Conservation (phyloP, 2,329 filamentous ascomycete genomes). For the Emmonsia crescens region DNA sequence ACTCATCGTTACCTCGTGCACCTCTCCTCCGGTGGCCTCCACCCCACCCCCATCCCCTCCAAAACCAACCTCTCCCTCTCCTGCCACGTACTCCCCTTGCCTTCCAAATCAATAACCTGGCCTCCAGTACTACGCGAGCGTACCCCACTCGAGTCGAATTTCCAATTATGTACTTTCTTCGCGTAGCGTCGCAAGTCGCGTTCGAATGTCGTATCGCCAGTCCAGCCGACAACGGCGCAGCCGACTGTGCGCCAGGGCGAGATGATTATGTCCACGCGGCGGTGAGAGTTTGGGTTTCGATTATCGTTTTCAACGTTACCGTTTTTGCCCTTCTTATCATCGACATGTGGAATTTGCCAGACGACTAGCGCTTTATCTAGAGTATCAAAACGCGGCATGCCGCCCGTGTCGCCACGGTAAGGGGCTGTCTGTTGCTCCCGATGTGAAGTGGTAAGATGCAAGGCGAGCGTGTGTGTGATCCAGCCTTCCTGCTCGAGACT, state of each 20-base stretch:
- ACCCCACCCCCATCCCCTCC: constrained; percentile 59
- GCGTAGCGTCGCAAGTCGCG: constrained; percentile 73
- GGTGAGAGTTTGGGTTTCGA: constrained; percentile 63
- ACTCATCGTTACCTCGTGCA: constrained; percentile 47
- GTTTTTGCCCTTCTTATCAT: constrained; percentile 27
- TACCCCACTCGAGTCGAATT: constrained; percentile 86
- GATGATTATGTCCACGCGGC: constrained; percentile 85
- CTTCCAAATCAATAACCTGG: constrained; percentile 59
- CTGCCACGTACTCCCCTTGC: constrained; percentile 44
- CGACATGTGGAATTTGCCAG: constrained; percentile 62
- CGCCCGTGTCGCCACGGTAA: constrained; percentile 34
- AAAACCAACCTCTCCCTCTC: constrained; percentile 75
- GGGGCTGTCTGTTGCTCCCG: constrained; percentile 58
- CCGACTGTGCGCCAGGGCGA: constrained; percentile 80
- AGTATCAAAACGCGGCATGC: constrained; percentile 64
- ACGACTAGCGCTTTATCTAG: constrained; percentile 88
- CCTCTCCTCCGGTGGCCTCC: constrained; percentile 54
- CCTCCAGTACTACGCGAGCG: constrained; percentile 53
- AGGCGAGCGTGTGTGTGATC: constrained; percentile 70
- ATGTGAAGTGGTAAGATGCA: constrained; percentile 59
- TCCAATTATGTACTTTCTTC: constrained; percentile 59
- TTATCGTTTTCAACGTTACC: constrained; percentile 21
- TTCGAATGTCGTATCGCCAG: constrained; percentile 79
- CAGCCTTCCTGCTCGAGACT: constrained; percentile 57
- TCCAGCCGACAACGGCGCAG: constrained; percentile 82